These are phyloP conservation scores for Amanita molliuscula DNA, from an alignment of 768 basidiomycete genomes.

Conservation along the genomic window DNA sequence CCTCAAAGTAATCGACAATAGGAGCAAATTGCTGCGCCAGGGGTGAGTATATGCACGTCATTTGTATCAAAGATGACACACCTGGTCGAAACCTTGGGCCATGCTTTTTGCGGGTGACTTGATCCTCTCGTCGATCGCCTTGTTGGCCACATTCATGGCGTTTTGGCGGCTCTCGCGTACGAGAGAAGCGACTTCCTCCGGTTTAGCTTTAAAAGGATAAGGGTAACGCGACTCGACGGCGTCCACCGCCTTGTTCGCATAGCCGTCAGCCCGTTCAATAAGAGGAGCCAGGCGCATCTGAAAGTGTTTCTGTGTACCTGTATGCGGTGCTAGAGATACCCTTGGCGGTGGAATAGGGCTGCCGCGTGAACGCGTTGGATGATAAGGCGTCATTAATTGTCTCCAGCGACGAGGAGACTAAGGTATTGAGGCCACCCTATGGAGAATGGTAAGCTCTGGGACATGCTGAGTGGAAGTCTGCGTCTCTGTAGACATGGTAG, in stretches of 20 bases:
- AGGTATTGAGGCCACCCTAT: slow-evolving; percentile 64
- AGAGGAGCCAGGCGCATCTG: slow-evolving; percentile 57
- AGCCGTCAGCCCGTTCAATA: slow-evolving; percentile 50
- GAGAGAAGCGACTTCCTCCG: slow-evolving; percentile 57
- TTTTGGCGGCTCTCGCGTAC: slow-evolving; percentile 47
- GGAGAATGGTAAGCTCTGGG: slow-evolving; percentile 52
- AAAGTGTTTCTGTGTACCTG: slow-evolving; percentile 53
- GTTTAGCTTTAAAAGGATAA: slow-evolving; percentile 63
- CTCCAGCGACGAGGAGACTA: slow-evolving; percentile 54
- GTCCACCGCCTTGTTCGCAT: slow-evolving; percentile 68
- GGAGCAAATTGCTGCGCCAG: slow-evolving; percentile 55
- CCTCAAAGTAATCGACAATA: slow-evolving; percentile 62
- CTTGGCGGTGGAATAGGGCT: slow-evolving; percentile 58
- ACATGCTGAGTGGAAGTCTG: slow-evolving; percentile 11
- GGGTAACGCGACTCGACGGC: slow-evolving; percentile 65
- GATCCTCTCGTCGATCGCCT: slow-evolving; percentile 57
- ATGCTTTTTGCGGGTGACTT: slow-evolving; percentile 51
- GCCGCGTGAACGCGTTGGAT: slow-evolving; percentile 49
- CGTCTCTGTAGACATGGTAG: slow-evolving; percentile 11
- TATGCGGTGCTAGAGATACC: slow-evolving; percentile 48
- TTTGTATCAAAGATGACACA: slow-evolving; percentile 20
- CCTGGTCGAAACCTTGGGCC: slow-evolving; percentile 66
- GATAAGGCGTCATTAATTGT: slow-evolving; percentile 51
- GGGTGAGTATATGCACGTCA: slow-evolving; percentile 7
- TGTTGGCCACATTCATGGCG: slow-evolving; percentile 38